Evolutionary conservation across 2,329 filamentous ascomycete genomes (phyloP).

Genomic region (Penicillium sp.): DNA sequence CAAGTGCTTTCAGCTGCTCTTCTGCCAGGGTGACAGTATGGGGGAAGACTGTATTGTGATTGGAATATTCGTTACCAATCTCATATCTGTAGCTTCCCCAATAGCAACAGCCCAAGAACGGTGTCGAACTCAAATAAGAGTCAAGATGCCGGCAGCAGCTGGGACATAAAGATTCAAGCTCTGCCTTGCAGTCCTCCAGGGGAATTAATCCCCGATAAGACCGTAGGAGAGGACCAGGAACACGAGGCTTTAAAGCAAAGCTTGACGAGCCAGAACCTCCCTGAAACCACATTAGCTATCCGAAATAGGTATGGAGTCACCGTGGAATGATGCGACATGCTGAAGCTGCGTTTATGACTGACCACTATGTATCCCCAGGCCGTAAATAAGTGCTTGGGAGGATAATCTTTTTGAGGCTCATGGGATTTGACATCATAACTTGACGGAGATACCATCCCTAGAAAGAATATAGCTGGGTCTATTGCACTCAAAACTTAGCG

Average conservation of each 20-base stretch:
- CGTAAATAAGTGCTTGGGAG: no score
- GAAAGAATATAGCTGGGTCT: slow-evolving; percentile 5
- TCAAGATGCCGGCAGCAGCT: neutral
- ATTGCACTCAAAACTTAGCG: slow-evolving; percentile 2
- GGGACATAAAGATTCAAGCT: neutral
- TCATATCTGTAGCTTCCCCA: no score
- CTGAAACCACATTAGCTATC: neutral
- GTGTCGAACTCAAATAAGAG: neutral
- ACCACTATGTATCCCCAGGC: neutral
- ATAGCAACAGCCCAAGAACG: no score
- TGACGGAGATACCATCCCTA: slow-evolving; percentile 1
- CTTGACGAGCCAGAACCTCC: neutral
- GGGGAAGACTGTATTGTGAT: no score
- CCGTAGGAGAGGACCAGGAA: neutral
- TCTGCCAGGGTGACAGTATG: no score
- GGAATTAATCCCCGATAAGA: neutral
- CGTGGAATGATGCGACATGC: slow-evolving; percentile 5
- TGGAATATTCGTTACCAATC: no score
- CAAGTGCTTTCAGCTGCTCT: no score
- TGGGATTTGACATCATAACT: slow-evolving; percentile 1
- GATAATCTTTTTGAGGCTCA: slow-evolving; percentile 3
- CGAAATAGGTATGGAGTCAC: neutral
- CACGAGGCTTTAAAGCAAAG: neutral
- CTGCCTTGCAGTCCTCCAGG: neutral
- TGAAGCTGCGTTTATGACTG: slow-evolving; percentile 2